phyloP scores from a whole-genome alignment of 1,284 basidiomycete species.

The Wallemia hederae region DNA sequence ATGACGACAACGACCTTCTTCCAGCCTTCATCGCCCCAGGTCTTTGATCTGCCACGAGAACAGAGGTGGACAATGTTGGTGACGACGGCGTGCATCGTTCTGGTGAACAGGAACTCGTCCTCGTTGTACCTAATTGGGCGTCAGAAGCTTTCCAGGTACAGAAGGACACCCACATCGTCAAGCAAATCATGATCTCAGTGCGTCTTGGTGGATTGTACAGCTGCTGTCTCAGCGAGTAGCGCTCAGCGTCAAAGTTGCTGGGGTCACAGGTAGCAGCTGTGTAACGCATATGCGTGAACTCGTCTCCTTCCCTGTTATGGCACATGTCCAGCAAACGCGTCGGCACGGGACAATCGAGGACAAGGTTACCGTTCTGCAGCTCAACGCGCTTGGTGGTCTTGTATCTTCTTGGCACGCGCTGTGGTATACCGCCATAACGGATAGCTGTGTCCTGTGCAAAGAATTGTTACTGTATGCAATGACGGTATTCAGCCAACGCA shows the following conservation, averaged over 20 bases:
- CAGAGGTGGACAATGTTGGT: slow-evolving; percentile 61
- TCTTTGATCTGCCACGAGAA: slow-evolving; percentile 52
- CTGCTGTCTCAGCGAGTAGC: slow-evolving; percentile 60
- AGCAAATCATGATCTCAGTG: slow-evolving; percentile 45
- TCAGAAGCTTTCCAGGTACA: neutral
- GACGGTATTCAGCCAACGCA: no score
- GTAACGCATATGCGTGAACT: slow-evolving; percentile 85
- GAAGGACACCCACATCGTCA: slow-evolving; percentile 39
- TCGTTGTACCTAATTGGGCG: slow-evolving; percentile 16
- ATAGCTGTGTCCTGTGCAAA: slow-evolving; percentile 17
- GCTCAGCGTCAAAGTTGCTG: slow-evolving; percentile 47
- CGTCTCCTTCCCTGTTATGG: slow-evolving; percentile 39
- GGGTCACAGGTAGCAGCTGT: slow-evolving; percentile 79
- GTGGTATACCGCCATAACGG: slow-evolving; percentile 52
- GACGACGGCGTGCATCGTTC: slow-evolving; percentile 78
- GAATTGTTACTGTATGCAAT: no score
- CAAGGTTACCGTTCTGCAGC: slow-evolving; percentile 73
- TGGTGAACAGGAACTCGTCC: slow-evolving; percentile 41
- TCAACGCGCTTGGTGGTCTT: slow-evolving; percentile 71
- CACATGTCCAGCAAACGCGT: slow-evolving; percentile 56
- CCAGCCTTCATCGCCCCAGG: slow-evolving; percentile 90
- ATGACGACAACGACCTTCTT: slow-evolving; percentile 81
- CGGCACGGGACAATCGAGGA: slow-evolving; percentile 59
- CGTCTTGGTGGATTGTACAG: slow-evolving; percentile 50
- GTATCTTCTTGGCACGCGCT: slow-evolving; percentile 52